Base-by-base conservation (phyloP, 768 basidiomycete genomes). In the Lactarius quietus region DNA sequence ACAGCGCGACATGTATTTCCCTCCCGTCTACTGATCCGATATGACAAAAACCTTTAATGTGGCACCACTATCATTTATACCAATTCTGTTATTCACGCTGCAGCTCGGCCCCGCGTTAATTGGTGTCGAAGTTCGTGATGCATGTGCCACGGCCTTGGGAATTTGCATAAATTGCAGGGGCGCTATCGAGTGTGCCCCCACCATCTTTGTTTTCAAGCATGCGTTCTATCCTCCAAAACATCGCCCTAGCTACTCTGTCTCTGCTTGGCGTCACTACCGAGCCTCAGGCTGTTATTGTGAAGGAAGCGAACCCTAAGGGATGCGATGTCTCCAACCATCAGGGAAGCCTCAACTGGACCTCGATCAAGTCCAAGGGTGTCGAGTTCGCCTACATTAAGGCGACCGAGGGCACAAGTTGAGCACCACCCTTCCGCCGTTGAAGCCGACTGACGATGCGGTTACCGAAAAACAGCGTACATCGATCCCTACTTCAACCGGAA, bases 351-450 rank as follows among this genome's bases (percentile, higher is more conserved):
- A 74, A 86, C 71, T 87, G 84, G 84, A 74, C 69, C 51, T 76
- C 78, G 3, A 82, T 86, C 66, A 79, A 76, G 66, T 71, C 78
- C 15, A 82, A 83, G 65, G 86, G 84, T 3, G 72, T 86, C 36
- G 63, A 76, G 15, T 88, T 86, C 68, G 84, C 76, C 3, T 87
- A 80, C 71, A 87, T 88, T 79, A 88, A 88, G 72, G 87, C 86
- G 10, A 88, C 86, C 1, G 86, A 88, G 72, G 82, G 82, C 12
- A 85, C 78, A 23, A 71, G 84, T 85, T 48, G 33, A 57, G 33
- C n/a, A 20, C 33, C 48, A 17, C 31, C 29, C 29, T 9, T 57
- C 52, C n/a, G n/a, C 23, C n/a, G n/a, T 45, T 45, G 41, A n/a
- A 18, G 43, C 23, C 38, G 26, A 29, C 36, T 23, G 53, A 79